Base-by-base conservation (phyloP, 495 filamentous ascomycete genomes). In the Aspergillus homomorphus region DNA sequence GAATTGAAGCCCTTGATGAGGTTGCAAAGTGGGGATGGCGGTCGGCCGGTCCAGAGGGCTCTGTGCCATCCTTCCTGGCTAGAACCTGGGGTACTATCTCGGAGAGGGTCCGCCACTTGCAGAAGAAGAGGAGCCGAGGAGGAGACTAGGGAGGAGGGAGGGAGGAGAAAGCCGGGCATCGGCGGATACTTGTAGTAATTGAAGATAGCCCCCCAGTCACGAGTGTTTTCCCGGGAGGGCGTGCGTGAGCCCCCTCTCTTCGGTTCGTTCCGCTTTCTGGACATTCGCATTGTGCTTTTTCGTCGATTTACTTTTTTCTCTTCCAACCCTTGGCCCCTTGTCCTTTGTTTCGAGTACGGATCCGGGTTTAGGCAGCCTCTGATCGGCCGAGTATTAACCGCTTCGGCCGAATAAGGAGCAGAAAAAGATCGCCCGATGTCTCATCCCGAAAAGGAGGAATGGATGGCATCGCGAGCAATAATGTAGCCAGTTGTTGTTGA, bases 391-490 rank as follows among this genome's bases (percentile, higher is more conserved):
- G 41, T 18, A 38, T 42, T 48, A n/a, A 26, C 54, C 54, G 54
- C 28, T 56, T 56, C 54, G 54, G 54, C 54, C 54, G 54, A 56
- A 56, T 3, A 28, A 38, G 33, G 15, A 38, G 33, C 33, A 10
- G 33, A 12, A 38, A 51, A 5, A 3, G 48, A 50, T 51, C 48
- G 48, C 48, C 48, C 48, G 23, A 51, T 21, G 19, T 46, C 18
- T 22, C 7, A 20, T 46, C 18, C 48, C 48, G 33, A 38, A 5
- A 7, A 51, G 15, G 30, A 51, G 19, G 46, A 26, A 23, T n/a
- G 23, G 20, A 23, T n/a, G 26, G n/a, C n/a, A 38, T 12, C 12
- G 33, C 33, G 15, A 38, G 12, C 2, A 38, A 38, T 6, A 12
- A 5, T 38, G 33, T 38, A 38, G 33, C 4, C 26, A 4, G 26